Conservation (phyloP, 2,329 filamentous ascomycete species). For the Metarhizium robertsii region DNA sequence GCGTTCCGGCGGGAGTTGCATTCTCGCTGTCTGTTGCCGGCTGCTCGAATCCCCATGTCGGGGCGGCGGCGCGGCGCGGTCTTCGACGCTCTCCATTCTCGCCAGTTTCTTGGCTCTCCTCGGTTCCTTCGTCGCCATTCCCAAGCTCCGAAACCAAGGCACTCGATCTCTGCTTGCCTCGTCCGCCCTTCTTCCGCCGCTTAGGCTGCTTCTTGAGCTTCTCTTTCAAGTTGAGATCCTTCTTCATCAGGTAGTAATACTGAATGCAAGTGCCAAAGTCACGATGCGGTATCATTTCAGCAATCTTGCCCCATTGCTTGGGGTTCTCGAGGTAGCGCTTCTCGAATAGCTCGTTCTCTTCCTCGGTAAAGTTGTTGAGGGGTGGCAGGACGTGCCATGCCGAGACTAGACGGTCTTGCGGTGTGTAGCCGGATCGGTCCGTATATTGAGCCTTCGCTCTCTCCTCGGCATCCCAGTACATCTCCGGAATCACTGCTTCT, state of each 20-base stretch:
- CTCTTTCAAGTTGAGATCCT: conserved; percentile 66
- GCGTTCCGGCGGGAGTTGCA: conserved; percentile 47
- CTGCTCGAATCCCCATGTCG: conserved; percentile 61
- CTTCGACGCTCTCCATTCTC: conserved; percentile 53
- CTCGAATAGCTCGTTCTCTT: conserved; percentile 63
- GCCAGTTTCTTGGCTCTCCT: conserved; percentile 45
- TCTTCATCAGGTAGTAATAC: conserved; percentile 77
- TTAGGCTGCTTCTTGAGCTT: conserved; percentile 58
- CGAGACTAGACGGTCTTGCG: conserved; percentile 56
- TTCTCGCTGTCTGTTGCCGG: conserved; percentile 50
- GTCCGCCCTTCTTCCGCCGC: conserved; percentile 44
- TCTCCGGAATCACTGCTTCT: conserved; percentile 64
- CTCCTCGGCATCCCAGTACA: conserved; percentile 55
- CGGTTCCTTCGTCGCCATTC: conserved; percentile 46
- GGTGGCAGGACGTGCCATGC: conserved; percentile 65
- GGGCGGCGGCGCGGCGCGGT: conserved; percentile 57
- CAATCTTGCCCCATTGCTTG: conserved; percentile 76
- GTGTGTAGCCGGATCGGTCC: conserved; percentile 56
- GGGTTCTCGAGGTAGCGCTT: conserved; percentile 65
- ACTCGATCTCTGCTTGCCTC: conserved; percentile 51
- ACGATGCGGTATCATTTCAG: conserved; percentile 55
- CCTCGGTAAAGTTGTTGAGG: conserved; percentile 63
- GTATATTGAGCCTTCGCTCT: conserved; percentile 49
- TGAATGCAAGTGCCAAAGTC: conserved; percentile 75
- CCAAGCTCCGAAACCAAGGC: conserved; percentile 59